Base-by-base conservation (phyloP, 2,329 filamentous ascomycete species). In the Pseudofabraea citricarpa region DNA sequence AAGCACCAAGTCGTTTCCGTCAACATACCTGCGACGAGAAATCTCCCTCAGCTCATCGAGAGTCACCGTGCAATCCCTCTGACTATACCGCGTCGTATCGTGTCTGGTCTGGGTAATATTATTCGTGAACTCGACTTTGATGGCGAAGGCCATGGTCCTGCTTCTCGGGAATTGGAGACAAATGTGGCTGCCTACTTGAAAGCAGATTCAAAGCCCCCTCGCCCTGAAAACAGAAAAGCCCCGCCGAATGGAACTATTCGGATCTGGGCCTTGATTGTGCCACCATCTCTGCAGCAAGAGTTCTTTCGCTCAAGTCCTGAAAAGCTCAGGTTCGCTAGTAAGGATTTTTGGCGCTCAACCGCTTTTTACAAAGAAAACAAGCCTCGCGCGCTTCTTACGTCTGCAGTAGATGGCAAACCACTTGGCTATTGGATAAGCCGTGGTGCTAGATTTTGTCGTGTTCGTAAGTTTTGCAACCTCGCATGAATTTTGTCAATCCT, bases 81-180 rank as follows among this genome's bases (percentile, higher is more conserved):
- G 26, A 87, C 84, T 0, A 60, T 66, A 5, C 73, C 83, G 13
- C 76, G 85, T 15, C 68, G 65, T 36, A 80, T 93, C 26, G 66
- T 73, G 1, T 74, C 77, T 27, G 80, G 81, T 26, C 79, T 90
- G 56, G 88, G 88, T 3, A 94, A 94, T 62, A 91, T 94, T 43
- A 70, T 93, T 18, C 78, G 83, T 23, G 75, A 77, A 32, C 59
- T 90, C 8, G 68, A 77, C 13, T 65, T 74, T 15, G 53, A 53
- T 10, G 53, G 60, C 19, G 70, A 68, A 4, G 60, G 65, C 23
- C 55, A 64, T 2, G 66, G 73, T 0, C 81, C 84, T 10, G 86
- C 87, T 3, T 90, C 85, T 1, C 71, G 74, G 21, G 87, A 91
- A 59, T 69, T 91, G 2, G 87, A 93, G 59, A 60, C 60, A 15